phyloP scores from a whole-genome alignment of 2,329 filamentous ascomycete genomes.

The Monilinia vaccinii-corymbosi region DNA sequence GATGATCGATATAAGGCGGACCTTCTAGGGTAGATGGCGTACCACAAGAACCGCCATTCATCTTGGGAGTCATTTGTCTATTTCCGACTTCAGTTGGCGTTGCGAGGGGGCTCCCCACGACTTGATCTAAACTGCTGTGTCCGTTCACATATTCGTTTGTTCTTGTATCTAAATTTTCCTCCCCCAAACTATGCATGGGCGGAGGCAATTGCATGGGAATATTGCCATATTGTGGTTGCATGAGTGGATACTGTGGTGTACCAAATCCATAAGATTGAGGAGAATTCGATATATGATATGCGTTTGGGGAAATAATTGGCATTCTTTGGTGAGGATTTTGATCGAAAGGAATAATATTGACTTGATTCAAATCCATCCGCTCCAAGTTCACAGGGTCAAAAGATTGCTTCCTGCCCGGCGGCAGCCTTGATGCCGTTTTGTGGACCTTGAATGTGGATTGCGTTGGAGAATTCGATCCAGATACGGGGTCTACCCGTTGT shows the following conservation, averaged over 20 bases:
- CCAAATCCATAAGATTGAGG: conserved; percentile 18
- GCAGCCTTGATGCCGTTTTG: conserved; percentile 18
- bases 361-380: conserved; percentile 43
- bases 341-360: conserved; percentile 39
- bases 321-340: conserved; percentile 24
- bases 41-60: conserved; percentile 13
- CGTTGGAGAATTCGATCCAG: conserved; percentile 34
- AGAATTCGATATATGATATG: conserved; percentile 17
- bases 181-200: conserved; percentile 11
- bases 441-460: conserved; percentile 26
- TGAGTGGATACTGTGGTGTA: conserved; percentile 21
- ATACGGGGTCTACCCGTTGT: conserved; percentile 21
- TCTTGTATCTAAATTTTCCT: not conserved
- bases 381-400: conserved; percentile 41
- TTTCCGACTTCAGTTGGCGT: conserved; percentile 15
- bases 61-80: conserved; percentile 11
- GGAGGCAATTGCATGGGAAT: conserved; percentile 19
- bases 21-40: conserved; percentile 5
- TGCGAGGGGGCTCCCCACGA: conserved; percentile 21
- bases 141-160: conserved; percentile 17
- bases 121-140: conserved; percentile 16
- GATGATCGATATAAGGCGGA: not conserved
- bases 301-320: conserved; percentile 19
- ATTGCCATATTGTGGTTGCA: conserved; percentile 18
- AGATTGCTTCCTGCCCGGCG: conserved; percentile 35